Base-by-base conservation (phyloP, 305 asterid genomes). In the Nicotiana rustica region DNA sequence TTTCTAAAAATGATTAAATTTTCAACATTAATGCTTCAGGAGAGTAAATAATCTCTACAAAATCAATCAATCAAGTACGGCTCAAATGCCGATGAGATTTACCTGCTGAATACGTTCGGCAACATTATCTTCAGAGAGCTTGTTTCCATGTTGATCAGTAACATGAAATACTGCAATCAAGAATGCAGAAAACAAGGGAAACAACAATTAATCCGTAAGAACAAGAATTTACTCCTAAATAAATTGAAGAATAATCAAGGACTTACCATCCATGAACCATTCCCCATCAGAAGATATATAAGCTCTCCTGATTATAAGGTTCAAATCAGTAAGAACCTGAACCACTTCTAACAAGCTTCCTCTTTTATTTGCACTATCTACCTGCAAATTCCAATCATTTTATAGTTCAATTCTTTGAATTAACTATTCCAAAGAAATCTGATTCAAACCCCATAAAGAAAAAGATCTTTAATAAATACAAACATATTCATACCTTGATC, bases 221-320 rank as follows among this genome's bases (percentile, higher is more conserved):
- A 47, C 62, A 73, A 70, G 18, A 29, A 35, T 38, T 21, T 19
- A 71, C 60, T 35, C 25, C 75, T 19, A 19, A 71, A 47, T 3
- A 47, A 71, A 47, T 71, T 44, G 19, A 18, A 3, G 35, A 69
- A 36, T 17, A 79, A 41, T 64, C 10, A 41, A 65, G 64, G 41
- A 10, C 55, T 88, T 61, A 95, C 98, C 98, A 91, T 95, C 98
- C 97, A 92, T 95, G 82, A 95, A 95, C 97, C 98, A 93, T 77
- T 83, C 97, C 15, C 95, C 98, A 87, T 93, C 98, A 6, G 97
- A 95, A 84, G 97, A 89, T 87, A 95, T 95, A 88, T 95, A 95
- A 83, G 99, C 99, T 86, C 92, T 89, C 69, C 70, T 91, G 70
- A 94, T 89, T 49, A 92, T 87, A 84, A 94, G 88, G 89, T 92